Evolutionary conservation across 1,139 yeast genomes (phyloP).

Genomic region (Chernovozyma sophiae-reginae): DNA sequence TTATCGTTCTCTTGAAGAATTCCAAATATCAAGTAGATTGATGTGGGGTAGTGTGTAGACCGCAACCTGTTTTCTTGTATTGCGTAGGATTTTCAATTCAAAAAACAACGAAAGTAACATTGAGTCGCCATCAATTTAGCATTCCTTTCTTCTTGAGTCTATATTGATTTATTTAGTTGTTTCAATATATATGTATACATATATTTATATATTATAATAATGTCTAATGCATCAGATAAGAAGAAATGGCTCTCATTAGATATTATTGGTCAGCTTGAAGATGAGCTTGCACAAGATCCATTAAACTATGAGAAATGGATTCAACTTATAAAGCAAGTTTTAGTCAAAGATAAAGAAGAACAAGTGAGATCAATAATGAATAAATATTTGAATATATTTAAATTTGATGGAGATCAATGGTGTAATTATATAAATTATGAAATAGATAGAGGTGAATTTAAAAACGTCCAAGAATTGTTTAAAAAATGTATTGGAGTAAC

Average conservation of each 20-base stretch:
- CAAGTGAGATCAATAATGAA: constrained; percentile 60
- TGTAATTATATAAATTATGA: constrained; percentile 66
- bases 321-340: constrained; percentile 50
- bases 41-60: too few relatives aligned
- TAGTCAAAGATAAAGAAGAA: constrained; percentile 58
- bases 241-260: constrained; percentile 40
- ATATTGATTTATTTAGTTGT: too few relatives aligned
- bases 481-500: constrained; percentile 57
- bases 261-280: constrained; percentile 56
- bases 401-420: constrained; percentile 68
- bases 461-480: constrained; percentile 62
- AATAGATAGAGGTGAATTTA: constrained; percentile 63
- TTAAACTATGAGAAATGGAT: constrained; percentile 57
- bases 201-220: too few relatives aligned
- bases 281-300: constrained; percentile 53
- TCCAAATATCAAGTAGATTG: too few relatives aligned
- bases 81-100: too few relatives aligned
- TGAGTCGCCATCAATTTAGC: too few relatives aligned
- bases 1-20: too few relatives aligned
- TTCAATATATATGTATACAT: too few relatives aligned
- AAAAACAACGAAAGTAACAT: too few relatives aligned
- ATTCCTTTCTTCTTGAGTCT: too few relatives aligned
- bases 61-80: too few relatives aligned
- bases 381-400: constrained; percentile 60
- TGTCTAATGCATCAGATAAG: constrained; percentile 24